A percentile compares a stretch with the other conserved stretches of the same genome.
phyloP scores from a whole-genome alignment of 805 yeast species.

The Candida golubevii region DNA sequence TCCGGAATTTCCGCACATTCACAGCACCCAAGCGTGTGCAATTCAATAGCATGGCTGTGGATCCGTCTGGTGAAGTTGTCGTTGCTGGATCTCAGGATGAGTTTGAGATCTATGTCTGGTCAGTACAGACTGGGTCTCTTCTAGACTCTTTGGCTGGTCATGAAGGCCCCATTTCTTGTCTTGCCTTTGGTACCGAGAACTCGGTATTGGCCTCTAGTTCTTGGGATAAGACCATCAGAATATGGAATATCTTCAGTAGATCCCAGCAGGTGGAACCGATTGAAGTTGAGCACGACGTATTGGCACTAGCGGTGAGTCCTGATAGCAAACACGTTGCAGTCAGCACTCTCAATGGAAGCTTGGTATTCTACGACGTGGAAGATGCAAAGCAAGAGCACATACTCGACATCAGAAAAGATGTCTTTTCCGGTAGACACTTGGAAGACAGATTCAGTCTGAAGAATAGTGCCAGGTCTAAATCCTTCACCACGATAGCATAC shows the following conservation, averaged over 20 bases:
- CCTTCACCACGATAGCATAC: conserved; percentile 75
- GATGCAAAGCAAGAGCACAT: conserved; percentile 74
- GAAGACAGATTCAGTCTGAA: conserved; percentile 79
- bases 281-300: conserved; percentile 77
- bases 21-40: conserved; percentile 88
- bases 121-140: conserved; percentile 91
- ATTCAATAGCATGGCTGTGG: conserved; percentile 86
- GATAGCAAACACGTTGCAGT: conserved; percentile 91
- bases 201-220: conserved; percentile 81
- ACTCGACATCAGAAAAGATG: conserved; percentile 83
- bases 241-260: conserved; percentile 91
- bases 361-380: conserved; percentile 79
- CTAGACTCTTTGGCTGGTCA: conserved; percentile 88
- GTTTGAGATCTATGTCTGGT: conserved; percentile 92
- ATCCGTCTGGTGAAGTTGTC: conserved; percentile 94
- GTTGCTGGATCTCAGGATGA: conserved; percentile 91
- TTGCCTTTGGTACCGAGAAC: conserved; percentile 79
- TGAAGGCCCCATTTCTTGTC: conserved; percentile 88
- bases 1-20: conserved; percentile 90
- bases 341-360: conserved; percentile 82
- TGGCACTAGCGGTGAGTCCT: conserved; percentile 79
- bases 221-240: conserved; percentile 92
- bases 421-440: conserved; percentile 77
- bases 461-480: conserved; percentile 79
- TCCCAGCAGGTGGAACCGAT: conserved; percentile 87